Conservation (phyloP, 148 eudicot genomes). For the Rhododendron simsii region DNA sequence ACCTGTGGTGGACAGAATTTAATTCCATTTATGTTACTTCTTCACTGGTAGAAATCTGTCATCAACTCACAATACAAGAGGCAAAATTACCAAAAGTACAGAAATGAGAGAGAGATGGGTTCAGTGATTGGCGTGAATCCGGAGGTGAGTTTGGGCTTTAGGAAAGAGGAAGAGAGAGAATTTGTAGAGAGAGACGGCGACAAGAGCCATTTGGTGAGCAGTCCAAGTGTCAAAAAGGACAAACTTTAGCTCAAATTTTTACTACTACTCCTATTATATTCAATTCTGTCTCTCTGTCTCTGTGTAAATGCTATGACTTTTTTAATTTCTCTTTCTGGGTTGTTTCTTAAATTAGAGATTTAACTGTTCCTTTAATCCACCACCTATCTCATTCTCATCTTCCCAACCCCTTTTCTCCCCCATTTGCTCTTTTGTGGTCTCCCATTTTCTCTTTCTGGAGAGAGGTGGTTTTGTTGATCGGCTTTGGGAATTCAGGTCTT, state of each 20-base stretch:
- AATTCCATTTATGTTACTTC: background rate
- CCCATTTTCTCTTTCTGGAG: constrained; percentile 19
- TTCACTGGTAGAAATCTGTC: background rate
- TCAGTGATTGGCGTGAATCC: constrained; percentile 7
- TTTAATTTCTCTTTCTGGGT: constrained; percentile 14
- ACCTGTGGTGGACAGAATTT: too few species aligned
- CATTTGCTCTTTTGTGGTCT: constrained; percentile 7
- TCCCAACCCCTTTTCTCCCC: background rate
- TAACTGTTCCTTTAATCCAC: constrained; percentile 19
- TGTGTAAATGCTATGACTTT: constrained; percentile 5
- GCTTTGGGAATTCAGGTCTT: constrained; percentile 24
- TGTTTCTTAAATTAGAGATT: constrained; percentile 21
- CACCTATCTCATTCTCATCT: constrained; percentile 8
- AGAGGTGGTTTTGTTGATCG: background rate
- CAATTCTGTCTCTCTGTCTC: background rate
- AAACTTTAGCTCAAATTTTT: background rate
- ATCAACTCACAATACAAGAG: background rate
- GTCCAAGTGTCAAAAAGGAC: constrained; percentile 11
- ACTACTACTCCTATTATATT: background rate
- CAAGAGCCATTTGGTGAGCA: constrained; percentile 28
- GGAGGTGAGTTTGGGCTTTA: constrained; percentile 13
- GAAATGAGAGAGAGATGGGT: constrained; percentile 1
- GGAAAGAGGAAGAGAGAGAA: background rate
- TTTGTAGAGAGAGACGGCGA: background rate
- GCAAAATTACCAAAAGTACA: background rate